Conservation (phyloP, 805 yeast genomes). For the Suhomyces faveliae region DNA sequence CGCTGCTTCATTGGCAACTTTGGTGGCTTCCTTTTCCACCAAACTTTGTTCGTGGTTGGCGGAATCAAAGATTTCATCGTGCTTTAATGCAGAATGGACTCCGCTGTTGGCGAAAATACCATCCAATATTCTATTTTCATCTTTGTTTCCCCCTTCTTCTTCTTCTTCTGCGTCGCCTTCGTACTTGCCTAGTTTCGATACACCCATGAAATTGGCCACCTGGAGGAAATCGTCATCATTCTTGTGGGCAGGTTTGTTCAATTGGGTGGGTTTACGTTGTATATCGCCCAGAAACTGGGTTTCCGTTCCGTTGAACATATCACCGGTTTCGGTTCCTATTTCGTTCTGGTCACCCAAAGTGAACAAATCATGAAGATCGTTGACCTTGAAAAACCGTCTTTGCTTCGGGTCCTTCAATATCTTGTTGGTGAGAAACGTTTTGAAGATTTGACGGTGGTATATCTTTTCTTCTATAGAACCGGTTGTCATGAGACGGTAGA, state of each 20-base stretch:
- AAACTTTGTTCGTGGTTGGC: conserved; percentile 50
- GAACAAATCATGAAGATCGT: conserved; percentile 87
- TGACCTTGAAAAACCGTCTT: conserved; percentile 85
- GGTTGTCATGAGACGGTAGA: conserved; percentile 87
- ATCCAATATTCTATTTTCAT: conserved; percentile 67
- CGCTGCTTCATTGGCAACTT: conserved; percentile 53
- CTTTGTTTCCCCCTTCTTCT: conserved; percentile 18
- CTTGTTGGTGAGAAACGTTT: conserved; percentile 89
- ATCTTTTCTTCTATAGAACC: conserved; percentile 97
- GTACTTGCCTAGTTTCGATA: conserved; percentile 66
- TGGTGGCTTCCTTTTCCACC: conserved; percentile 64
- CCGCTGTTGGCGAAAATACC: conserved; percentile 71
- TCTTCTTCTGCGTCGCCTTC: conserved; percentile 48
- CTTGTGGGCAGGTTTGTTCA: conserved; percentile 30
- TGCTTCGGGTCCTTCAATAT: conserved; percentile 95
- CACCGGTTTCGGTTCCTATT: conserved; percentile 67
- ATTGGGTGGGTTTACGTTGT: conserved; percentile 31
- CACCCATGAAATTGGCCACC: conserved; percentile 64
- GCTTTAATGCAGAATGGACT: conserved; percentile 72
- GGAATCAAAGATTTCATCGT: conserved; percentile 70
- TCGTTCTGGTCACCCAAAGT: conserved; percentile 73
- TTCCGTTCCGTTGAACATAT: conserved; percentile 53
- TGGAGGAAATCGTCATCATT: conserved; percentile 65
- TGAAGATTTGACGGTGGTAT: conserved; percentile 94
- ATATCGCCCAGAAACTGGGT: conserved; percentile 31